Conservation (phyloP, 768 basidiomycete genomes). For the Glaciozyma martinii region DNA sequence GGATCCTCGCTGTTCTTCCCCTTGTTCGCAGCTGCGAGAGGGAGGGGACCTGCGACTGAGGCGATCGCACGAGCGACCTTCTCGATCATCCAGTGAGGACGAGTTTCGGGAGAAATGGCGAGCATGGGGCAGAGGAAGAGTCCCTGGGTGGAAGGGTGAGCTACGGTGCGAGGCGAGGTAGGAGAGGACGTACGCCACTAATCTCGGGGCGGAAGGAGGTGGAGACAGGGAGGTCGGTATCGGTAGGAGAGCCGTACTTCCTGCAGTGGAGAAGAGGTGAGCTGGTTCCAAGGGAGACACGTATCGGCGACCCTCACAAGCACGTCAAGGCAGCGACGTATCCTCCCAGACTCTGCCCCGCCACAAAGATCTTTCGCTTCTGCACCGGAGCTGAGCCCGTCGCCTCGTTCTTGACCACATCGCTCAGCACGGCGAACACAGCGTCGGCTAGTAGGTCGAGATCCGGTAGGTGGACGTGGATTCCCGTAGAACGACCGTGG, state of each 20-base stretch:
- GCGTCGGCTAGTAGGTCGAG: constrained; percentile 29
- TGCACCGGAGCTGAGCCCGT: constrained; percentile 11
- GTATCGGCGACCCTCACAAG: constrained; percentile 12
- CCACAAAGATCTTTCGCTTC: constrained; percentile 31
- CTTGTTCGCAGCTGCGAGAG: constrained; percentile 31
- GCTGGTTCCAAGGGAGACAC: not conserved
- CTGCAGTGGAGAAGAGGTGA: not conserved
- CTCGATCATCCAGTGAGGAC: constrained; percentile 24
- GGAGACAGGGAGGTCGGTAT: constrained; percentile 8
- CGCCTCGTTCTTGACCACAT: constrained; percentile 21
- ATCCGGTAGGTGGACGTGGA: constrained; percentile 25
- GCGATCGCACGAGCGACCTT: constrained; percentile 24
- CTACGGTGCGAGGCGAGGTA: not conserved
- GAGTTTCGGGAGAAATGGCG: constrained; percentile 27
- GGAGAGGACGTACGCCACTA: constrained; percentile 7
- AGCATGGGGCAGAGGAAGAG: constrained; percentile 34
- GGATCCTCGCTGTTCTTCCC: constrained; percentile 31
- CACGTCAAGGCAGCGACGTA: constrained; percentile 25
- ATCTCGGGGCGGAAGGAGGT: constrained; percentile 18
- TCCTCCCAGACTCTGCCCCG: constrained; percentile 28
- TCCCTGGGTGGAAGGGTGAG: not conserved
- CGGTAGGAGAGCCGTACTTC: constrained; percentile 21
- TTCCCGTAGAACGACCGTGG: constrained; percentile 32
- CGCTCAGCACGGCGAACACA: constrained; percentile 29
- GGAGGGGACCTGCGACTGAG: constrained; percentile 23